Evolutionary conservation across 805 yeast genomes (phyloP), one percentile per base, ranked within the genome.

Genomic region (Starmera amethionina): DNA sequence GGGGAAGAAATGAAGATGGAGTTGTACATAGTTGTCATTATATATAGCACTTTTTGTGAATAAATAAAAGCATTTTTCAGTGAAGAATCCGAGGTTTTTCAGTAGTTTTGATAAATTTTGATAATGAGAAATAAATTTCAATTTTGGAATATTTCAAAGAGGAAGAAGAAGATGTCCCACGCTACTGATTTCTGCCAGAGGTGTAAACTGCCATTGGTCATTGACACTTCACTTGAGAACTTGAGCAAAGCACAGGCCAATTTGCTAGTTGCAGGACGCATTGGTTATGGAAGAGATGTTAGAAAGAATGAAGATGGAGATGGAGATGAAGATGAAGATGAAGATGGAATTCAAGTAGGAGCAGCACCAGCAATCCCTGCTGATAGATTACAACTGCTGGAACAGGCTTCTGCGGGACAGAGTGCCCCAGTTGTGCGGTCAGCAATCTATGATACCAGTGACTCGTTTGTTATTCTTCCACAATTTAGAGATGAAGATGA

Each of bases 181-280:
- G 11, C 27, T n/a, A 28, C 42, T 57, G 5, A 48, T 52, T 60
- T 60, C 32, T 82, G 93, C 58, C 83, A 76, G 52, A 61, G 76
- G 48, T 82, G 90, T 56, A 68, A 73, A 42, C 64, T 73, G 16
- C 82, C 84, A 1, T 52, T 82, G 29, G 53, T 56, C 11, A 59
- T 80, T 5, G 84, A 82, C 53, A 68, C 68, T 11, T 72, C 86
- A 0, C 54, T 82, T 12, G 55, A 62, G 16, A 70, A 69, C 29
- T 55, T 80, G 22, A 69, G 74, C 37, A 61, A 67, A 18, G 77
- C 79, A 0, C 88, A 81, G 52, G 60, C 70, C 4, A 68, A 72
- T 32, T 63, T 80, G 18, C 59, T 82, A 15, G 62, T 73, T 0
- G 59, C 60, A n/a, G 63, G 62, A 7, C 63, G 52, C 40, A 49